Percentiles rank a stretch among this genome's conserved stretches.
Evolutionary conservation across 2,329 filamentous ascomycete species (phyloP).

Genomic region (Helminthosporium solani): DNA sequence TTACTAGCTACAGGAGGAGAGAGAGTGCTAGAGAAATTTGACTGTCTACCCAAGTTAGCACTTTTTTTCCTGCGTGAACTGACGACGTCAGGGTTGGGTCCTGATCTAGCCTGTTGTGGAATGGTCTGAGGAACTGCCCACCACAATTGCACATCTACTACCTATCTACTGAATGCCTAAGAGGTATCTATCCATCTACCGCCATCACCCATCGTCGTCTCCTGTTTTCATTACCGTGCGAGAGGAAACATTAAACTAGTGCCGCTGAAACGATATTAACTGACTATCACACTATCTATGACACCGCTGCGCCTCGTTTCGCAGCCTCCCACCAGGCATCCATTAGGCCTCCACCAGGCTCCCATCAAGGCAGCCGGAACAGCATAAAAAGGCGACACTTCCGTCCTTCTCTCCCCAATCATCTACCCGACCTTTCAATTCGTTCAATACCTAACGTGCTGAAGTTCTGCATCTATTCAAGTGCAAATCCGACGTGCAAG

Average conservation of each 20-base stretch:
- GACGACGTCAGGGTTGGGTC: slow-evolving; percentile 25
- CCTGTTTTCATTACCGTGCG: no score
- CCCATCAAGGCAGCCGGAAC: background rate
- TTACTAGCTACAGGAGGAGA: slow-evolving; percentile 11
- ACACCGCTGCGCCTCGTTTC: no score
- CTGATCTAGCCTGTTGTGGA: slow-evolving; percentile 4
- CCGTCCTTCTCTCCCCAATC: background rate
- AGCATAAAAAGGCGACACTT: background rate
- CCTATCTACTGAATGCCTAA: no score
- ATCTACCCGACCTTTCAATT: background rate
- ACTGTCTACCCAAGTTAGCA: slow-evolving; percentile 13
- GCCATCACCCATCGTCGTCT: no score
- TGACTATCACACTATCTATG: no score
- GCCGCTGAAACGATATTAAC: no score
- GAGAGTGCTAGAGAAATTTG: slow-evolving; percentile 10
- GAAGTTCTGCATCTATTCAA: background rate
- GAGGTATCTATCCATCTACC: no score
- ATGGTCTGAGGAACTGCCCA: no score
- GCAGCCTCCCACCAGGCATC: background rate
- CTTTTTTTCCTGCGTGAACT: slow-evolving; percentile 28
- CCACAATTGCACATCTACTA: no score
- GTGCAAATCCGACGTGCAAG: background rate
- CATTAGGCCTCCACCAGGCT: background rate
- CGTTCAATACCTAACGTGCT: no score
- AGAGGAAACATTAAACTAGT: no score